A percentile compares a stretch with the other conserved stretches of the same genome.
phyloP scores from a whole-genome alignment of 305 asterid species.

The Plantago lanceolata region DNA sequence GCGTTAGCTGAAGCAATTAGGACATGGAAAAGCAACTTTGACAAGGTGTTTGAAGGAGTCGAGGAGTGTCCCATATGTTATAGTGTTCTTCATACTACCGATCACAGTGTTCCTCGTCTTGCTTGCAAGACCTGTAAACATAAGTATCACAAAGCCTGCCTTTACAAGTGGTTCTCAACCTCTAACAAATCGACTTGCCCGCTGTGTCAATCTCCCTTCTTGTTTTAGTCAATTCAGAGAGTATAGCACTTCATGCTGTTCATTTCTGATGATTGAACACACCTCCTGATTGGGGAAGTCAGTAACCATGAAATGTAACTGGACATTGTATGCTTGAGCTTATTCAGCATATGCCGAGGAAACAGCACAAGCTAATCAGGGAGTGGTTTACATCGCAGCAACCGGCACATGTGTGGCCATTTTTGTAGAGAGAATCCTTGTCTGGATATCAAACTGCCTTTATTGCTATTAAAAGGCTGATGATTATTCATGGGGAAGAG shows the following conservation, averaged over 20 bases:
- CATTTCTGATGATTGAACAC: conserved; percentile 13
- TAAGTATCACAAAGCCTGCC: conserved; percentile 92
- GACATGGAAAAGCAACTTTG: conserved; percentile 90
- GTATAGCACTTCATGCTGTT: background rate
- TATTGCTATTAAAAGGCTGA: background rate
- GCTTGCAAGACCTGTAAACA: conserved; percentile 99
- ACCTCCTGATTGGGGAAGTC: background rate
- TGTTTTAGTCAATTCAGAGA: conserved; percentile 32
- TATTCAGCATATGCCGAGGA: background rate
- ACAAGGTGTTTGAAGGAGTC: conserved; percentile 96
- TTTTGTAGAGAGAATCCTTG: background rate
- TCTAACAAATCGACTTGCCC: conserved; percentile 97
- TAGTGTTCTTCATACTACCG: conserved; percentile 84
- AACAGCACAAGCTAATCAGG: conserved; percentile 17
- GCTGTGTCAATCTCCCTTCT: conserved; percentile 88
- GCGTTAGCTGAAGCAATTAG: conserved; percentile 94
- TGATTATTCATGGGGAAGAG: background rate
- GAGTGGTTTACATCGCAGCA: conserved; percentile 16
- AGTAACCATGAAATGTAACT: background rate
- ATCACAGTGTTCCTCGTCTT: conserved; percentile 92
- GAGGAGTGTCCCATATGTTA: conserved; percentile 99
- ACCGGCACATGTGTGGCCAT: background rate
- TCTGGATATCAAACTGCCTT: background rate
- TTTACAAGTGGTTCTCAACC: conserved; percentile 97
- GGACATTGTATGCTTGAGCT: conserved; percentile 10